phyloP scores from a whole-genome alignment of 257 asterid species.

The Plantago major region DNA sequence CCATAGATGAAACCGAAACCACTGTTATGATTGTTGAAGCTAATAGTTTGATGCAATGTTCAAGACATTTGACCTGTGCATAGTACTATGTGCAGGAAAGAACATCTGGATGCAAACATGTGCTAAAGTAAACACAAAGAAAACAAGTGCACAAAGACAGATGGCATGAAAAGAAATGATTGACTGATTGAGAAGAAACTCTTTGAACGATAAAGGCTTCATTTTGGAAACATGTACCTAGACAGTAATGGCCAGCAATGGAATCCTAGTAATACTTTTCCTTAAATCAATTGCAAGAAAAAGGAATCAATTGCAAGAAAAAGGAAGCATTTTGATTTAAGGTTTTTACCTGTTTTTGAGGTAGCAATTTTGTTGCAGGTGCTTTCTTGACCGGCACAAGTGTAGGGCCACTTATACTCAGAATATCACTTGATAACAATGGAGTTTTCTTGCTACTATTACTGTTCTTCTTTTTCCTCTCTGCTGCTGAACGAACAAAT shows the following conservation, averaged over 20 bases:
- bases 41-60: too few relatives aligned
- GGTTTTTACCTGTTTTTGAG: conserved; percentile 37
- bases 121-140: background rate
- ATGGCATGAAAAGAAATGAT: background rate
- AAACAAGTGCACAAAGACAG: conserved; percentile 2
- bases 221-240: conserved; percentile 7
- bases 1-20: too few relatives aligned
- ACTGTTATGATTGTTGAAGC: too few relatives aligned
- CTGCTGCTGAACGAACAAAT: conserved; percentile 38
- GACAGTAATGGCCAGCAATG: background rate
- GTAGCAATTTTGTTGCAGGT: conserved; percentile 40
- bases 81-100: too few relatives aligned
- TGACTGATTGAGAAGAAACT: too few relatives aligned
- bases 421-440: conserved; percentile 40
- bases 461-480: conserved; percentile 26
- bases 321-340: background rate
- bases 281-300: too few relatives aligned
- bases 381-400: conserved; percentile 64
- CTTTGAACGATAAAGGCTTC: too few relatives aligned
- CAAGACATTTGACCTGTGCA: too few relatives aligned
- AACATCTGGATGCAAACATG: too few relatives aligned
- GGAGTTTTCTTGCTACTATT: conserved; percentile 52
- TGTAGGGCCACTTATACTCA: conserved; percentile 42
- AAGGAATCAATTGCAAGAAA: background rate
- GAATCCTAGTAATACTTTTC: background rate